Evolutionary conservation across 805 yeast genomes (phyloP).

Genomic region (Pichia scutulata): DNA sequence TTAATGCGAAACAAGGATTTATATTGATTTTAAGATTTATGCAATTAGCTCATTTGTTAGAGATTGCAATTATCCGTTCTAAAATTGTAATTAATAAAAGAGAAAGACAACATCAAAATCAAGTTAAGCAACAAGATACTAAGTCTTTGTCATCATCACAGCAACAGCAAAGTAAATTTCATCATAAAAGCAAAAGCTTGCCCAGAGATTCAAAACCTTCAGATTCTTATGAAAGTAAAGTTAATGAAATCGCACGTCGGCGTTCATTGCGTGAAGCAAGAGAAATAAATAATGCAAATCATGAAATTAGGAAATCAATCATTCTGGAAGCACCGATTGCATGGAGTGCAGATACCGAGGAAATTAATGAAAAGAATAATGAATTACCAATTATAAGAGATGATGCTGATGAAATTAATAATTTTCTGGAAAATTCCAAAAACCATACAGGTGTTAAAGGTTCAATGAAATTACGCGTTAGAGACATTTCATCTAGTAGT

Average conservation of each 20-base stretch:
- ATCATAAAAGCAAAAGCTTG: neutral
- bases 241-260: conserved; percentile 69
- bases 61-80: conserved; percentile 77
- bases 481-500: conserved; percentile 23
- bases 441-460: conserved; percentile 20
- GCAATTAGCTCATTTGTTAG: conserved; percentile 69
- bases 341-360: conserved; percentile 25
- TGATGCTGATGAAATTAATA: neutral
- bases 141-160: no score
- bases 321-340: conserved; percentile 58
- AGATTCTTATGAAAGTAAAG: conserved; percentile 57
- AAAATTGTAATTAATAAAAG: conserved; percentile 46
- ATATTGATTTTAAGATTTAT: conserved; percentile 55
- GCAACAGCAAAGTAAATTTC: neutral
- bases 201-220: neutral
- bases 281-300: conserved; percentile 44
- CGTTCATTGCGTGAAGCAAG: conserved; percentile 67
- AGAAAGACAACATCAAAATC: neutral
- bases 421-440: conserved; percentile 12
- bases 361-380: neutral
- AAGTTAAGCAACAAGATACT: neutral
- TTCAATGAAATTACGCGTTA: conserved; percentile 24
- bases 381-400: neutral
- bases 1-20: conserved; percentile 47
- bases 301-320: conserved; percentile 54